Evolutionary conservation across 768 basidiomycete species (phyloP), one percentile per base, ranked within the genome.

Genomic region (Leccinum ochraceum): DNA sequence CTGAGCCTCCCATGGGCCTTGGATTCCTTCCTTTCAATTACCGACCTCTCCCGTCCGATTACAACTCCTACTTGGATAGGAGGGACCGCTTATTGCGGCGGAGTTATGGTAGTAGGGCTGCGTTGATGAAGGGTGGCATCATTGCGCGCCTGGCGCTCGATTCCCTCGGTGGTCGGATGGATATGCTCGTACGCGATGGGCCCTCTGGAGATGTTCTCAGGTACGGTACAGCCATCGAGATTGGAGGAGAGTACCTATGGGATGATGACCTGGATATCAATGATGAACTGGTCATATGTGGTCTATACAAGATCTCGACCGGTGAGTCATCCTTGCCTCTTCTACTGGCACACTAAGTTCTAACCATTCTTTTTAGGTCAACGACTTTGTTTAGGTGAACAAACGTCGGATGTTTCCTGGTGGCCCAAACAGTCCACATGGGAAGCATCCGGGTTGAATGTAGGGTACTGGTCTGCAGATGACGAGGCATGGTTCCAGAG

Each of bases 91-190:
- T 61, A 14, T 28, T 61, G 7, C 11, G 22, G 14, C 28, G 4
- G 7, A 49, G 20, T 22, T 61, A 58, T 50, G 53, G 30, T 3
- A 58, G 30, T 3, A 58, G 57, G 28, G 60, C 52, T 16, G 28
- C 53, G 2, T 50, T 61, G 28, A 58, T 51, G 28, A 58, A 54
- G n/a, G 57, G 56, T 39, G 57, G 52, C 14, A 61, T 61, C 7
- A 32, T 58, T n/a, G 34, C 34, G n/a, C 3, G 22, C n/a, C 56
- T 56, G 3, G 48, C 10, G 1, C 1, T 22, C n/a, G 50, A 54
- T 34, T 60, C 54, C 22, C 17, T 57, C 11, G 44, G 60, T 36
- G 11, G 36, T 17, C 16, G 9, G 3, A 36, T 55, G 28, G 14
- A 44, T 28, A 16, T 56, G 4, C 32, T 57, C 2, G 6, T 48